Base-by-base conservation (phyloP, 2,329 filamentous ascomycete genomes). In the Colletotrichum cuscutae region DNA sequence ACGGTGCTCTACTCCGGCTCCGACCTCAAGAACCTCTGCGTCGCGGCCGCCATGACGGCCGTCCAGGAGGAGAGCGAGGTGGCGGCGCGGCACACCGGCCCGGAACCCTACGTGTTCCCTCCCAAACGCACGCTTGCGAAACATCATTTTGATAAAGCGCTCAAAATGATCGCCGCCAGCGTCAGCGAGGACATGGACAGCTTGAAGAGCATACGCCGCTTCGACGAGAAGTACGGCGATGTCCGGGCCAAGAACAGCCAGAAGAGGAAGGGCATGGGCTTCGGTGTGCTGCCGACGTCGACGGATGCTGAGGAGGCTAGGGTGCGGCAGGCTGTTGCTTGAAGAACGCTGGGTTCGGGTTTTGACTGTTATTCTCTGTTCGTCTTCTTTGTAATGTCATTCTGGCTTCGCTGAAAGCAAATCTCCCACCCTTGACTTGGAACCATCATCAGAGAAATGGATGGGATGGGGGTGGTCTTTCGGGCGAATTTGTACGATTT, bases 191-290 rank as follows among this genome's bases (percentile, higher is more conserved):
- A 99, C 79, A 98, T 98, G 96, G 88, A 90, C 61, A 94, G 91
- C 37, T 85, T 99, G 74, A 90, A 91, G 76, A 94, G 94, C 13
- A 98, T 99, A 78, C 90, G 94, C 77, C 97, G 97, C 83, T 99
- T 98, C 79, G 97, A 99, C 80, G 94, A 98, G 83, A 93, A 96
- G 81, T 99, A 95, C 81, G 96, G 97, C 30, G 95, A 98, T 80
- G 89, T 92, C 46, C 92, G 90, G 78, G 49, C 49, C 26, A 66
- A 58, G 62, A 73, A 68, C 28, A 89, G 89, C 76, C 89, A 90
- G 79, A 90, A 84, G 78, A 82, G 81, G 68, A 84, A 84, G 72
- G 82, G 80, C 7, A 89, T 93, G 83, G 91, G 91, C 1, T 93
- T 93, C 77, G 89, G 85, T 63, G 83, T 88, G 2, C 78, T 84